These are phyloP conservation scores for Wickerhamomyces alni DNA, from an alignment of 805 yeast species.

Conservation along the genomic window DNA sequence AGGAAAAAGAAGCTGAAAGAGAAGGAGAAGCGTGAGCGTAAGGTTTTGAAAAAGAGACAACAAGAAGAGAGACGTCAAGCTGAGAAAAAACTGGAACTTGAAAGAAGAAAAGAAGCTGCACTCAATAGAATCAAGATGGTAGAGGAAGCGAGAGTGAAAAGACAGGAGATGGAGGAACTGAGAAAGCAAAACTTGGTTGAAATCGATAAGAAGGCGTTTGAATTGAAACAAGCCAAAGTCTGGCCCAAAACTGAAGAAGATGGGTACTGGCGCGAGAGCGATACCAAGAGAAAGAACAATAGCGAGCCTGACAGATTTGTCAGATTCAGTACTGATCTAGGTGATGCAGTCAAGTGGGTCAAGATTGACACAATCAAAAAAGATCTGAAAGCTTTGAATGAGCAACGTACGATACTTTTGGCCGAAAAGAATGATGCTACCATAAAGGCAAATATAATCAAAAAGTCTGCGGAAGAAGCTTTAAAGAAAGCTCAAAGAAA, in stretches of 20 bases:
- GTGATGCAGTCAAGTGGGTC: not conserved
- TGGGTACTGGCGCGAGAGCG: too few species aligned
- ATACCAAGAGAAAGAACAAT: too few species aligned
- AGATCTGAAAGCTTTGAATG: not conserved
- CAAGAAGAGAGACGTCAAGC: conserved; percentile 3
- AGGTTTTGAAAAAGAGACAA: conserved; percentile 17
- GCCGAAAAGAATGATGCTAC: not conserved
- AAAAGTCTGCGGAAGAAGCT: conserved; percentile 12
- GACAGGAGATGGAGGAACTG: conserved; percentile 3
- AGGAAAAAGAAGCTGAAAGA: conserved; percentile 5
- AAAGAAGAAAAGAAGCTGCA: conserved; percentile 12
- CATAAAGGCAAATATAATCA: conserved; percentile 6
- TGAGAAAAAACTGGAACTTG: not conserved
- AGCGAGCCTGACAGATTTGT: too few species aligned
- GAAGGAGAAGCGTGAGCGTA: conserved; percentile 21
- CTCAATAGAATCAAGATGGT: conserved; percentile 1
- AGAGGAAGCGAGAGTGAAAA: conserved; percentile 7
- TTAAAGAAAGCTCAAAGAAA: conserved; percentile 13
- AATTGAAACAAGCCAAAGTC: too few species aligned
- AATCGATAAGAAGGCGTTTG: too few species aligned
- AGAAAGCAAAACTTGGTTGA: too few species aligned
- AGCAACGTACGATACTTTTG: conserved; percentile 1
- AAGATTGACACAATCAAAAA: not conserved
- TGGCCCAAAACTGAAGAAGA: too few species aligned
- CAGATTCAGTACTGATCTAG: not conserved